phyloP scores from a whole-genome alignment of 345 rosid species.

The Xanthoceras sorbifolium region DNA sequence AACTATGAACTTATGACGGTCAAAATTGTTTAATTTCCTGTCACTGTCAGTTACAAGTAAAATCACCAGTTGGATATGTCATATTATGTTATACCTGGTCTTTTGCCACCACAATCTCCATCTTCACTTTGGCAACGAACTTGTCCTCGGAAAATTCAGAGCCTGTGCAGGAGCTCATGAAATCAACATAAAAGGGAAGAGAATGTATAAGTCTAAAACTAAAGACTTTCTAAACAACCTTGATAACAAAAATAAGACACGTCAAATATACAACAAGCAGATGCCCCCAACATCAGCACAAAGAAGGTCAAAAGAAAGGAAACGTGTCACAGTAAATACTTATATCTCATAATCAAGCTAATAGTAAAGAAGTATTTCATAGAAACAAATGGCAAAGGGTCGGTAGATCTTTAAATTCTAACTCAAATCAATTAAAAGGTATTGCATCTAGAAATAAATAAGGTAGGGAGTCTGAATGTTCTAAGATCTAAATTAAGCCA shows the following conservation, averaged over 20 bases:
- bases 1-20: neutral
- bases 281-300: neutral
- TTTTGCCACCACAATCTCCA: constrained; percentile 84
- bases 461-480: neutral
- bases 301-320: neutral
- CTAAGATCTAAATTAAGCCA: neutral
- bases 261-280: neutral
- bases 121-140: constrained; percentile 83
- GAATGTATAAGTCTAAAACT: neutral
- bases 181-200: neutral
- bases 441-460: neutral
- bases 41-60: neutral
- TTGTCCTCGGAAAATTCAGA: constrained; percentile 92
- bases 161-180: constrained; percentile 42
- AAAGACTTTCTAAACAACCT: neutral
- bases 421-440: neutral
- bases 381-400: neutral
- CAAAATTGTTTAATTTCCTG: neutral
- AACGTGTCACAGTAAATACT: neutral
- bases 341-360: constrained; percentile 6
- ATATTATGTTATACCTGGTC: constrained; percentile 56
- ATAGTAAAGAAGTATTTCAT: neutral
- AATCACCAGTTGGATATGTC: constrained; percentile 7
- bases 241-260: neutral
- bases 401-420: neutral